Base-by-base conservation (phyloP, 1,284 basidiomycete genomes). In the Cystobasidium slooffiae region DNA sequence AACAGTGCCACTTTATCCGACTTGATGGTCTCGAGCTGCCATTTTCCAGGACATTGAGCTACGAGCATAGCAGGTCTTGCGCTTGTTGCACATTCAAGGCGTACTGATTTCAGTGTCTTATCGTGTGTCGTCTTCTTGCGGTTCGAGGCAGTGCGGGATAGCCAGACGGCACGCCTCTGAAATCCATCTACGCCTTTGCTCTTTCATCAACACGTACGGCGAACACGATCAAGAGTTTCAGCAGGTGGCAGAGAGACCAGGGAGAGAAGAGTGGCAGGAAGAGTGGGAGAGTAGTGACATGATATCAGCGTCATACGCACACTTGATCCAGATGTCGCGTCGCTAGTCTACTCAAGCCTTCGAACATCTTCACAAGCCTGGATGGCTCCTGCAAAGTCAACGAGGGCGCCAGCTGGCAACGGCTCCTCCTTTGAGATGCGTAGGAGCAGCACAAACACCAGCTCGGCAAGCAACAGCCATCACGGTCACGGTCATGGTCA, bases 371-470 rank as follows among this genome's bases (percentile, higher is more conserved):
- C 31, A 31, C 31, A 31, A 31, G 31, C 31, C 31, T 31, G 31
- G 31, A 63, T 63, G 61, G 61, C 59, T 46, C 59, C 59, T 61
- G 59, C 61, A 63, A 63, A 63, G 61, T 22, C 61, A 16, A 31
- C 44, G 14, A 63, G 44, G 18, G 43, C 43, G 43, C 59, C 12
- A 6, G 39, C 39, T 41, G 20, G 39, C 39, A 41, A 20, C 12
- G 44, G 44, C 9, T 37, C 37, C 61, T 63, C 61, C 43, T 46
- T 43, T 43, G 61, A 63, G 43, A 63, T 63, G 61, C 61, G 47
- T 22, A 37, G 61, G 61, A 63, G 61, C 61, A 63, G 46, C 61
- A 63, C 61, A 46, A 63, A 66, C 51, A 52, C 51, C 47, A 51
- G 64, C 64, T 52, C 64, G 37, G 41, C 49, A 3, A 66, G 64